Evolutionary conservation across 2,329 filamentous ascomycete species (phyloP), one percentile per base, ranked within the genome.

Genomic region (Alternaria atra): DNA sequence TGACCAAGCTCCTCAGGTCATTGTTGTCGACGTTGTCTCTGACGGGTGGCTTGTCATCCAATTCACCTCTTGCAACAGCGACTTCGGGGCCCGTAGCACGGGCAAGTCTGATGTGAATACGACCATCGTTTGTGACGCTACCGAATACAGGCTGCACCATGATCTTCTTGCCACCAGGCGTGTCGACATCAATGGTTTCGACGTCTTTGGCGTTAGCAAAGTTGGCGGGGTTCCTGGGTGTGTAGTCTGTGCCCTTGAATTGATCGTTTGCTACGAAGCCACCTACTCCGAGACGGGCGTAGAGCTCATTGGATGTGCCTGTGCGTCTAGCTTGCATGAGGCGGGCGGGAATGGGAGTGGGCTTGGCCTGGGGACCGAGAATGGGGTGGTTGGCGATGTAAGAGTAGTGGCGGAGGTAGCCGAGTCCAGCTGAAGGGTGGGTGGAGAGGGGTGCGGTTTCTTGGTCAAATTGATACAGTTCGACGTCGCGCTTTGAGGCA

Each of bases 391-490:
- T 90, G 67, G 83, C 79, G 44, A 87, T 77, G 69, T 84, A 80
- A 23, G 85, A 80, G 55, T 83, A 81, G 12, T 85, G 85, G 50
- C 86, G 84, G 3, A 86, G 78, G 72, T 91, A 90, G 13, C 85
- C 85, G 5, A 91, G 80, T 64, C 89, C 89, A 5, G 86, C 88
- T 4, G 86, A 88, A 3, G 89, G 88, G 75, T 91, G 89, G 7
- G 89, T 90, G 59, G 84, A 84, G 1, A 87, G 86, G 62, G 80
- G 63, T 65, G 75, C 64, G 68, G 72, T 73, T 71, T 83, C 69
- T 42, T 71, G 66, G 60, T 72, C 68, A 60, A 77, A 75, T n/a
- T 59, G 59, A 56, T 68, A 70, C 23, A 67, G 52, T 7, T 70
- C 60, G 23, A 63, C 40, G 27, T 79, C 74, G 55, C 77, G 67